Percentiles rank a stretch among this genome's conserved stretches.
Conservation (phyloP, 257 asterid genomes). For the Plantago elongata region DNA sequence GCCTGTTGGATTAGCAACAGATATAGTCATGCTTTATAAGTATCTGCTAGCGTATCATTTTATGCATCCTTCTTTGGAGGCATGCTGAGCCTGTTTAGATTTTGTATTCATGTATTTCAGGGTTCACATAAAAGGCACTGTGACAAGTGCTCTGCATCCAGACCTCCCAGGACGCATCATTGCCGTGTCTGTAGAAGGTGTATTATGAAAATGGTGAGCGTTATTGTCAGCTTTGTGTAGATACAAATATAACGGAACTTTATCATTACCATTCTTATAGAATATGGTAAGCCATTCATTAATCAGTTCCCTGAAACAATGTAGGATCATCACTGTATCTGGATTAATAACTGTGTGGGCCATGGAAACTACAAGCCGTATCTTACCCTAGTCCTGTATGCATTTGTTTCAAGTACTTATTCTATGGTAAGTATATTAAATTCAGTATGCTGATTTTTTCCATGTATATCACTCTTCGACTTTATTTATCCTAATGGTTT, state of each 20-base stretch:
- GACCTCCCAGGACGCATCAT: constrained; percentile 95
- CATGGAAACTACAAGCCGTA: constrained; percentile 76
- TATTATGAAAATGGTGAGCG: constrained; percentile 88
- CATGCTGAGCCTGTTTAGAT: constrained; percentile 7
- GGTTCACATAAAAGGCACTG: constrained; percentile 38
- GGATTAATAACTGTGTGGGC: constrained; percentile 96
- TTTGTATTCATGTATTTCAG: constrained; percentile 32
- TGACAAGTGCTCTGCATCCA: constrained; percentile 69
- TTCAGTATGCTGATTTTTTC: constrained; percentile 6
- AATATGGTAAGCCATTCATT: background rate
- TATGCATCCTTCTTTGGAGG: constrained; percentile 8
- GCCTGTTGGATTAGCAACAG: background rate
- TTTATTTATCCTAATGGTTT: background rate
- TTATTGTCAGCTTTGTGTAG: constrained; percentile 9
- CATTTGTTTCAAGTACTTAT: constrained; percentile 53
- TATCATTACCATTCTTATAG: background rate
- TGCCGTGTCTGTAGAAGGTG: constrained; percentile 94
- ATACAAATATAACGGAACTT: background rate
- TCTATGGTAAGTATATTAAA: constrained; percentile 53
- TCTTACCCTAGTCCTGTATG: constrained; percentile 62
- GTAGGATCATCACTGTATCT: constrained; percentile 94
- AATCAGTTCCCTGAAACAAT: background rate
- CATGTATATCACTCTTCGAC: constrained; percentile 2
- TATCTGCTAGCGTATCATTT: constrained; percentile 5
- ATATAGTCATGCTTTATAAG: background rate